A percentile compares a stretch with the other conserved stretches of the same genome.
These are phyloP conservation scores for Kwoniella bestiolae DNA, from an alignment of 768 basidiomycete species.

Conservation along the genomic window DNA sequence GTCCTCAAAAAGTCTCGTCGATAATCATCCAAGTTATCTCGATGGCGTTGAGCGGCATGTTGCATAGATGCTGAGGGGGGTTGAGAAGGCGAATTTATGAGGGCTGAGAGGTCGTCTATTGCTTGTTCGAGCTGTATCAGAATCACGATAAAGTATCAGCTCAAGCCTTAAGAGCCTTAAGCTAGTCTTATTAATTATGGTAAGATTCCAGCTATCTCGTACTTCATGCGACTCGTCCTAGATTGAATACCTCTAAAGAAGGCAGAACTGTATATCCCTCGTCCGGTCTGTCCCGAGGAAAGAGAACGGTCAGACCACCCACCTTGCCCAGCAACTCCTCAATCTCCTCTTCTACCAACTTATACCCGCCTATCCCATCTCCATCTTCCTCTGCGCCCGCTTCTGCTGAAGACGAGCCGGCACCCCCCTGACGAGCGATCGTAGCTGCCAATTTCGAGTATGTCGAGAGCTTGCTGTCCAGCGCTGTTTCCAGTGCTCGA, in stretches of 20 bases:
- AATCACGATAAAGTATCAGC: neutral
- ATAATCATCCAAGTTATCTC: slow-evolving; percentile 87
- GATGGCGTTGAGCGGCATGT: slow-evolving; percentile 85
- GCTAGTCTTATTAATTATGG: too few relatives aligned
- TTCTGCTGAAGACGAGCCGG: slow-evolving; percentile 50
- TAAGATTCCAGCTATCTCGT: too few relatives aligned
- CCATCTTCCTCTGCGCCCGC: slow-evolving; percentile 60
- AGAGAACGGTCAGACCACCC: too few relatives aligned
- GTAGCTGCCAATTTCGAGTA: slow-evolving; percentile 81
- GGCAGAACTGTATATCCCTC: too few relatives aligned
- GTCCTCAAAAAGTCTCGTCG: slow-evolving; percentile 81
- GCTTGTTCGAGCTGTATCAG: slow-evolving; percentile 76
- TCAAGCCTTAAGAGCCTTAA: neutral
- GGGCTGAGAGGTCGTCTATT: slow-evolving; percentile 73
- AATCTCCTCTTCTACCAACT: slow-evolving; percentile 80
- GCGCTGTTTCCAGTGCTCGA: slow-evolving; percentile 87
- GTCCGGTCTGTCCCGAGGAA: too few relatives aligned
- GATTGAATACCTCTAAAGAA: too few relatives aligned
- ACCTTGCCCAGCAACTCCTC: slow-evolving; percentile 87
- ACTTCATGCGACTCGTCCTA: too few relatives aligned
- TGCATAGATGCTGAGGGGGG: slow-evolving; percentile 80
- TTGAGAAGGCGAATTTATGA: slow-evolving; percentile 68
- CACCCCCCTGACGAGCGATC: slow-evolving; percentile 61
- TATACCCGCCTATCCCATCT: slow-evolving; percentile 64
- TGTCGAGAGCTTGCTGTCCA: slow-evolving; percentile 86